A percentile compares a stretch with the other conserved stretches of the same genome.
Evolutionary conservation across 176 grass and related monocot species (phyloP).

Genomic region (Oryza coarctata): DNA sequence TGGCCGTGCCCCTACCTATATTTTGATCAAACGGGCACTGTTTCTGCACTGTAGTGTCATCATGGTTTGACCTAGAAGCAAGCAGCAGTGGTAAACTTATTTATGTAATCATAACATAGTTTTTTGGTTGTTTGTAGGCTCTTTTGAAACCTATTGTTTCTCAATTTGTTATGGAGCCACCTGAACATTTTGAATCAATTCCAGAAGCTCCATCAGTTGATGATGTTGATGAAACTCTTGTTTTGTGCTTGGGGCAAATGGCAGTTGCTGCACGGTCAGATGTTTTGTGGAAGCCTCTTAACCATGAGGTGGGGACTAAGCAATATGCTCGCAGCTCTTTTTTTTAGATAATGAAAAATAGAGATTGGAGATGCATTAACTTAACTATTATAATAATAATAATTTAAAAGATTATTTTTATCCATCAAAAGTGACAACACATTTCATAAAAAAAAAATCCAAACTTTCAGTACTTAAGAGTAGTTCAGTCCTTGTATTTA

Average conservation of each 20-base stretch:
- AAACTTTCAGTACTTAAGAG: neutral
- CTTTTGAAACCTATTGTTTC: slow-evolving; percentile 74
- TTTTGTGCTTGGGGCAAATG: slow-evolving; percentile 92
- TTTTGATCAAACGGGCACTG: neutral
- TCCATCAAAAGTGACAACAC: neutral
- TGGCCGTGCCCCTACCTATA: neutral
- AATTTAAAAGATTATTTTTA: neutral
- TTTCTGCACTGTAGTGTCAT: neutral
- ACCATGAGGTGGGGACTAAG: slow-evolving; percentile 74
- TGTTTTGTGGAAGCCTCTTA: slow-evolving; percentile 94
- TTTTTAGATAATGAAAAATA: neutral
- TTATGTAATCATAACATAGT: neutral
- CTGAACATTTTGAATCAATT: slow-evolving; percentile 39
- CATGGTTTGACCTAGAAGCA: neutral
- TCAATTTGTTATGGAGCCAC: slow-evolving; percentile 62
- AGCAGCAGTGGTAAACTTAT: neutral
- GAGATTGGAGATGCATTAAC: neutral
- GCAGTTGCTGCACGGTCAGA: slow-evolving; percentile 77
- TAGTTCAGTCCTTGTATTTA: neutral
- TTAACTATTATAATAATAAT: neutral
- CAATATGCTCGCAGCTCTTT: slow-evolving; percentile 2
- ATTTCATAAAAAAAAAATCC: neutral
- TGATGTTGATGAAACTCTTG: slow-evolving; percentile 74
- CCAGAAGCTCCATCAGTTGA: slow-evolving; percentile 51
- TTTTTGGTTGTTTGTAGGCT: slow-evolving; percentile 44